A percentile compares a stretch with the other conserved stretches of the same genome.
phyloP scores from a whole-genome alignment of 2,329 filamentous ascomycete species.

The Trichoderma aggressivum region DNA sequence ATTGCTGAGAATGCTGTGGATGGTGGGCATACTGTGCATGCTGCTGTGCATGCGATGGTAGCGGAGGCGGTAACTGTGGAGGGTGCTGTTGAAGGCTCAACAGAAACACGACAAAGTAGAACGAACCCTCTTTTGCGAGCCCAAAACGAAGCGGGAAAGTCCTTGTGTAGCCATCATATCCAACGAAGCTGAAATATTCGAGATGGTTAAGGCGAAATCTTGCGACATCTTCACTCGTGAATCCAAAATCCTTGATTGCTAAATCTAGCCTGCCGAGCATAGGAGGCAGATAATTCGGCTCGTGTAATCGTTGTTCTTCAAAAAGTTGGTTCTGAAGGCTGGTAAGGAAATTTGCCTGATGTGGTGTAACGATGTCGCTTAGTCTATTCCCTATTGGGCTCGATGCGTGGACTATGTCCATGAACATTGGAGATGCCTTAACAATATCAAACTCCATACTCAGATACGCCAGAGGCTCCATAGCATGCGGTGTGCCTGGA shows the following conservation, averaged over 20 bases:
- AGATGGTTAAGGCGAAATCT: slow-evolving; percentile 51
- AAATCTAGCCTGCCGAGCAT: slow-evolving; percentile 57
- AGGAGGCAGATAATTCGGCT: slow-evolving; percentile 62
- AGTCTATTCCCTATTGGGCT: slow-evolving; percentile 49
- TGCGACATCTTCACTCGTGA: slow-evolving; percentile 50
- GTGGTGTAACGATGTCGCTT: slow-evolving; percentile 49
- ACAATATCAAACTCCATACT: slow-evolving; percentile 57
- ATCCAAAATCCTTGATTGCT: slow-evolving; percentile 53
- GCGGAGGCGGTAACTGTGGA: slow-evolving; percentile 38
- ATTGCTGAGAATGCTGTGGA: slow-evolving; percentile 21
- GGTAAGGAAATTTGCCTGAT: slow-evolving; percentile 52
- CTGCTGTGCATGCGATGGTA: not conserved
- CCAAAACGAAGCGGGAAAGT: slow-evolving; percentile 51
- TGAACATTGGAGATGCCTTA: slow-evolving; percentile 54
- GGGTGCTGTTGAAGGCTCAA: slow-evolving; percentile 38
- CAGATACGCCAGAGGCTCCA: slow-evolving; percentile 56
- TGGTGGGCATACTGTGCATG: not conserved
- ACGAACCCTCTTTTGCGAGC: slow-evolving; percentile 57
- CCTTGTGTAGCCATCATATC: slow-evolving; percentile 50
- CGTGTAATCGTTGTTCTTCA: slow-evolving; percentile 54
- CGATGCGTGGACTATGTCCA: slow-evolving; percentile 51
- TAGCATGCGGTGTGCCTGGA: slow-evolving; percentile 38
- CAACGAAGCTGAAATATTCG: slow-evolving; percentile 54
- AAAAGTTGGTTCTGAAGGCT: slow-evolving; percentile 51
- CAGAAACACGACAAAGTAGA: slow-evolving; percentile 58